Conservation (phyloP, 2,329 filamentous ascomycete species). For the Epichloe baconii region DNA sequence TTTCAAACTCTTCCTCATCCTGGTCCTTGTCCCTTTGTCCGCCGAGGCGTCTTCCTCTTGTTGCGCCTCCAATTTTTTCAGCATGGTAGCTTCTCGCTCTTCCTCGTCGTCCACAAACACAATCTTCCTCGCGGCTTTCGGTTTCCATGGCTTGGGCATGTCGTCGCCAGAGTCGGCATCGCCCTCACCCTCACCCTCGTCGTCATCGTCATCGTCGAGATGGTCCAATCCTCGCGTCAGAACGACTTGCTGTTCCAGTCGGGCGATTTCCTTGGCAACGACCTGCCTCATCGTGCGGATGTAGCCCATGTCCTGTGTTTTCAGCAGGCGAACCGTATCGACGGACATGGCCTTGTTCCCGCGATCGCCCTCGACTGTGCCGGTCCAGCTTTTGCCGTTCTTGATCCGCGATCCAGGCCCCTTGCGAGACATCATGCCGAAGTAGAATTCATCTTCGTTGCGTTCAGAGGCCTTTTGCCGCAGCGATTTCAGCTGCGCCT, state of each 20-base stretch:
- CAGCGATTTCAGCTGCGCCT: constrained; percentile 44
- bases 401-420: constrained; percentile 38
- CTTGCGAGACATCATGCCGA: constrained; percentile 51
- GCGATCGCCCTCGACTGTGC: constrained; percentile 43
- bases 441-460: constrained; percentile 64
- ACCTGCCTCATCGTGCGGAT: constrained; percentile 49
- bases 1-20: constrained; percentile 23
- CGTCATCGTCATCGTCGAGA: constrained; percentile 21
- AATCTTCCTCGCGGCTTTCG: constrained; percentile 32
- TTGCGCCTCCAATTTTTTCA: constrained; percentile 17
- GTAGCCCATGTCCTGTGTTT: constrained; percentile 57
- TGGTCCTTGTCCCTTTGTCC: constrained; percentile 11
- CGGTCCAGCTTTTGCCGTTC: constrained; percentile 38
- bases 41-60: constrained; percentile 11
- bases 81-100: constrained; percentile 19
- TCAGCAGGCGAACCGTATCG: constrained; percentile 48
- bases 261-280: constrained; percentile 41
- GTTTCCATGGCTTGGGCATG: constrained; percentile 15
- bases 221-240: constrained; percentile 26
- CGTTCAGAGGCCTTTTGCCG: constrained; percentile 49
- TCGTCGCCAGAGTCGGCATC: constrained; percentile 21
- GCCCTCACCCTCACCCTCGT: constrained; percentile 15
- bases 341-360: constrained; percentile 42
- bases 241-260: constrained; percentile 40
- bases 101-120: constrained; percentile 34